Evolutionary conservation across 768 basidiomycete genomes (phyloP).

Genomic region (Suillus weaverae): DNA sequence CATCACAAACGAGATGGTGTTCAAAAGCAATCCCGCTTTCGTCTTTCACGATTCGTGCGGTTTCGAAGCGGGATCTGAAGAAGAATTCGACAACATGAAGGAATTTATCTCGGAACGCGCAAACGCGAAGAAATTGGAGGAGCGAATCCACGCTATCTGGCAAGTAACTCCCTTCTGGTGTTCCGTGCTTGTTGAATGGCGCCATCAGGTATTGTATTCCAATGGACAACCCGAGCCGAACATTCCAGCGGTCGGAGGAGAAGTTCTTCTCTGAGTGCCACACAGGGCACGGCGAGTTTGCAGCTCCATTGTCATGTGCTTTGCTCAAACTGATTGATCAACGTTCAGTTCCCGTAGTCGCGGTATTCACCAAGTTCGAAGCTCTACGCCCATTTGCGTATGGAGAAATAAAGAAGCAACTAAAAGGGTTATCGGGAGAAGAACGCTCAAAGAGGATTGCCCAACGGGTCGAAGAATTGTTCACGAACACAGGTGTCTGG

Average conservation of each 20-base stretch:
- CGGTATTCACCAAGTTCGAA: slow-evolving; percentile 41
- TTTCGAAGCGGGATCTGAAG: slow-evolving; percentile 35
- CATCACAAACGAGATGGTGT: slow-evolving; percentile 30
- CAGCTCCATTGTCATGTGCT: neutral
- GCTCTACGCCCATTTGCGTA: slow-evolving; percentile 24
- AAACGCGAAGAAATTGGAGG: slow-evolving; percentile 17
- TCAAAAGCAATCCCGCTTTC: slow-evolving; percentile 30
- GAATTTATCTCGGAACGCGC: slow-evolving; percentile 30
- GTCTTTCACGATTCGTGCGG: slow-evolving; percentile 42
- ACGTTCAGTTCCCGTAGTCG: slow-evolving; percentile 37
- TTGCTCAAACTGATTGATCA: neutral
- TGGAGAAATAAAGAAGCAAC: neutral
- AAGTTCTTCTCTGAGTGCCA: slow-evolving; percentile 31
- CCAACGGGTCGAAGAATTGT: slow-evolving; percentile 12
- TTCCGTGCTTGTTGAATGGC: neutral
- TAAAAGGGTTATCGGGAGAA: slow-evolving; percentile 10
- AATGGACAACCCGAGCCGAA: slow-evolving; percentile 21
- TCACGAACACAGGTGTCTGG: neutral
- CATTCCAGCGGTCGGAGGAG: slow-evolving; percentile 29
- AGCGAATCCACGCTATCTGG: slow-evolving; percentile 41
- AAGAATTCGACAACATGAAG: slow-evolving; percentile 29
- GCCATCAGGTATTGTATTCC: slow-evolving; percentile 37
- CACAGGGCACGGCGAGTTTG: slow-evolving; percentile 9
- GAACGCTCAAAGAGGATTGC: slow-evolving; percentile 14
- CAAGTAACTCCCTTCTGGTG: slow-evolving; percentile 14